Percentiles rank a stretch among this genome's conserved stretches.
Evolutionary conservation across 805 yeast species (phyloP).

Genomic region (Candida boidinii): DNA sequence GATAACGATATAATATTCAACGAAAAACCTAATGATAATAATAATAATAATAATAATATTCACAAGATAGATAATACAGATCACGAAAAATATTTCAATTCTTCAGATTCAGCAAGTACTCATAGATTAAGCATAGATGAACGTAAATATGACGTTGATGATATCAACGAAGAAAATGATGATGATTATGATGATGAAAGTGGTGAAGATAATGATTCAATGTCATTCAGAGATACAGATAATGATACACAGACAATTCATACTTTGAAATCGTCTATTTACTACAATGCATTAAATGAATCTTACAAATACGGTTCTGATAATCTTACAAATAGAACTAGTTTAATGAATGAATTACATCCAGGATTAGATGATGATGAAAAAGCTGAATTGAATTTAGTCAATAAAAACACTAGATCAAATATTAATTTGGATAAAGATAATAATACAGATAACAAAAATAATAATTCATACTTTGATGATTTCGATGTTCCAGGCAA

Average conservation of each 20-base stretch:
- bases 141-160: background rate
- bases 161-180: background rate
- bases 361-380: conserved; percentile 13
- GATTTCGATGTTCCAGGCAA: background rate
- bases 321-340: conserved; percentile 6
- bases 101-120: too few species aligned
- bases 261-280: conserved; percentile 22
- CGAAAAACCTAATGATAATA: too few species aligned
- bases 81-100: too few species aligned
- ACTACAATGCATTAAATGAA: conserved; percentile 34
- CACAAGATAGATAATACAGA: too few species aligned
- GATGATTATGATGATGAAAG: conserved; percentile 5
- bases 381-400: conserved; percentile 4
- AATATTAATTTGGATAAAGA: conserved; percentile 14
- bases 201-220: conserved; percentile 1
- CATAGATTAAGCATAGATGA: too few species aligned
- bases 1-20: too few species aligned
- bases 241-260: conserved; percentile 14
- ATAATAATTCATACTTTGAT: conserved; percentile 7
- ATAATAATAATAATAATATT: too few species aligned
- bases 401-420: conserved; percentile 5
- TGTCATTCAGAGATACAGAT: background rate
- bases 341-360: conserved; percentile 3
- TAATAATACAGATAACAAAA: conserved; percentile 9
- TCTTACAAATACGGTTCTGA: conserved; percentile 22